Base-by-base conservation (phyloP, 164 flowering plant species). In the Vitis labrusca region DNA sequence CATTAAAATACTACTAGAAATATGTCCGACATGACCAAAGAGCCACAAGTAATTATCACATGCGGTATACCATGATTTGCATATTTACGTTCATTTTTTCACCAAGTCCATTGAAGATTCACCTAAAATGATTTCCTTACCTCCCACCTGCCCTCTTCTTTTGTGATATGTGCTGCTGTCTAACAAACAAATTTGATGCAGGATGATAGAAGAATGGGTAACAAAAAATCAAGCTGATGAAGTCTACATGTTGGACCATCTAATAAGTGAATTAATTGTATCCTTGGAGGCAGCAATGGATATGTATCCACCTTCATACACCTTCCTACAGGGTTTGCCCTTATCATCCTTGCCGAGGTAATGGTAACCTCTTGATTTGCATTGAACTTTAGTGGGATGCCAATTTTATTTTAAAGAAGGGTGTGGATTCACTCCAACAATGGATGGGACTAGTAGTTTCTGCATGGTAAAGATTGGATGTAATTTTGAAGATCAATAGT, bases 141-240 rank as follows among this genome's bases (percentile, higher is more conserved):
- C 44, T 37, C 44, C 44, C 44, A 0, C 44, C 44, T 37, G 44
- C 44, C 44, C 7, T 3, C 44, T 37, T 37, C 44, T 37, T 52
- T 55, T 23, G 14, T 16, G 14, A 10, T 11, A 16, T 29, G 56
- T 49, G 12, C 37, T 51, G 15, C 8, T 51, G 32, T 29, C 3
- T 9, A 10, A 32, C 32, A 29, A 30, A n/a, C 10, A 5, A 16
- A 23, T 69, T 63, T 27, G 48, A 14, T 72, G 69, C 82, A 87
- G 93, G 81, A 59, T 59, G 67, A 19, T 74, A n/a, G 80, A 77
- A 65, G 85, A 85, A 11, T 80, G 83, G 89, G 73, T 68, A 9
- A 56, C 64, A 56, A 87, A 82, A 64, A 77, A 82, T 63, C 66
- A 60, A 70, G 83, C 76, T 32, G 93, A 87, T 67, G 89, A 87